Evolutionary conservation across 129 eudicot genomes (phyloP).

Genomic region (Cynara cardunculus): DNA sequence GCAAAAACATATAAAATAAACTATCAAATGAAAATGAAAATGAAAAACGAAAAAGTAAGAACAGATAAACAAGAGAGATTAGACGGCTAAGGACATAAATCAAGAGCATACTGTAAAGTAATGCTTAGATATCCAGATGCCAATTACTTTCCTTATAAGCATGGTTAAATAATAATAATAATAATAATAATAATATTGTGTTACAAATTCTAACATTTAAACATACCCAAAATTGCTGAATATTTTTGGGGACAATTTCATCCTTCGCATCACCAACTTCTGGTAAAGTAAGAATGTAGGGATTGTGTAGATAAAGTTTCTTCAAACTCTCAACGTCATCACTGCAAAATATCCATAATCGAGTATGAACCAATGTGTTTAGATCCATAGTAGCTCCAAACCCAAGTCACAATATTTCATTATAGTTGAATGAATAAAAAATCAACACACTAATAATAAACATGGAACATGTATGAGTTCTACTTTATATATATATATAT

Average conservation of each 20-base stretch:
- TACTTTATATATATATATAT: neutral
- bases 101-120: neutral
- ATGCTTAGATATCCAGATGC: neutral
- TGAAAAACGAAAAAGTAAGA: no score
- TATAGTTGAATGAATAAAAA: neutral
- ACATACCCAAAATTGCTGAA: conserved; percentile 81
- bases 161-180: neutral
- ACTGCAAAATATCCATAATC: conserved; percentile 39
- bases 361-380: neutral
- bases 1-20: neutral
- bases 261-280: conserved; percentile 77
- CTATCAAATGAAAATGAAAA: neutral
- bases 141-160: neutral
- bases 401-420: neutral
- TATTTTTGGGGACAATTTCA: conserved; percentile 81
- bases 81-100: neutral
- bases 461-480: neutral
- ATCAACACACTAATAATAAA: neutral
- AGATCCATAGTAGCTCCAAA: neutral
- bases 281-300: conserved; percentile 76
- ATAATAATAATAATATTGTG: neutral
- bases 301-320: conserved; percentile 87
- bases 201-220: neutral
- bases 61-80: neutral
- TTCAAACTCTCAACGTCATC: conserved; percentile 86